Evolutionary conservation across 2,329 filamentous ascomycete species (phyloP).

Genomic region (Stagonosporopsis cucurbitacearum): DNA sequence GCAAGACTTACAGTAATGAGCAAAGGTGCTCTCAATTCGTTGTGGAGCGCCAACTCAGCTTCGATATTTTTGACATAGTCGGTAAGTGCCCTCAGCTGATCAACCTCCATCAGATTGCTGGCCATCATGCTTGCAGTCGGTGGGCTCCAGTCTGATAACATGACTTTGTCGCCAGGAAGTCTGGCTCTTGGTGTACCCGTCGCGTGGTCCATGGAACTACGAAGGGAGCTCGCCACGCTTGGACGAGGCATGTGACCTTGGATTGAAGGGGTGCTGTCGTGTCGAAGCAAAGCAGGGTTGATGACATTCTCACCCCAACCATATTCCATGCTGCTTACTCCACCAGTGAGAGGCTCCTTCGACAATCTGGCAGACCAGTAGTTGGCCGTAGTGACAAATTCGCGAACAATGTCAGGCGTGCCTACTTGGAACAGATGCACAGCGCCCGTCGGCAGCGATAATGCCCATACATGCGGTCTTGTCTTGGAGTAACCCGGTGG

Average conservation of each 20-base stretch:
- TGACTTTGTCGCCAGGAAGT: slow-evolving; percentile 82
- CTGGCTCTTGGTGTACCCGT: slow-evolving; percentile 65
- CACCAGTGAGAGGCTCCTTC: slow-evolving; percentile 89
- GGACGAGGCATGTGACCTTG: slow-evolving; percentile 53
- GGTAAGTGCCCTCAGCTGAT: slow-evolving; percentile 77
- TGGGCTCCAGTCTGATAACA: slow-evolving; percentile 86
- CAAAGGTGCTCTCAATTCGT: slow-evolving; percentile 86
- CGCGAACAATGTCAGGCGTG: slow-evolving; percentile 89
- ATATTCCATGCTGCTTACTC: slow-evolving; percentile 96
- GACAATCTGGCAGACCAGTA: slow-evolving; percentile 97
- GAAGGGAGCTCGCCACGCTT: slow-evolving; percentile 67
- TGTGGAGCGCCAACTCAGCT: slow-evolving; percentile 83
- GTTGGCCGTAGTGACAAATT: slow-evolving; percentile 93
- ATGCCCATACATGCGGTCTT: slow-evolving; percentile 89
- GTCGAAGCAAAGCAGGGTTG: slow-evolving; percentile 57
- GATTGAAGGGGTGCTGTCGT: slow-evolving; percentile 44
- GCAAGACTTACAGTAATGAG: slow-evolving; percentile 69
- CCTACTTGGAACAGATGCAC: slow-evolving; percentile 99
- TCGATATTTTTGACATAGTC: slow-evolving; percentile 86
- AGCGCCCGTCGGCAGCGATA: slow-evolving; percentile 88
- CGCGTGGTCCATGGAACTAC: slow-evolving; percentile 64
- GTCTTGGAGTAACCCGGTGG: slow-evolving; percentile 91
- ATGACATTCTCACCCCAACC: slow-evolving; percentile 91
- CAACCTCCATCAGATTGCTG: slow-evolving; percentile 76
- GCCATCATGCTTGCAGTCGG: slow-evolving; percentile 90